Base-by-base conservation (phyloP, 2,329 filamentous ascomycete genomes). In the Aspergillus carbonarius region DNA sequence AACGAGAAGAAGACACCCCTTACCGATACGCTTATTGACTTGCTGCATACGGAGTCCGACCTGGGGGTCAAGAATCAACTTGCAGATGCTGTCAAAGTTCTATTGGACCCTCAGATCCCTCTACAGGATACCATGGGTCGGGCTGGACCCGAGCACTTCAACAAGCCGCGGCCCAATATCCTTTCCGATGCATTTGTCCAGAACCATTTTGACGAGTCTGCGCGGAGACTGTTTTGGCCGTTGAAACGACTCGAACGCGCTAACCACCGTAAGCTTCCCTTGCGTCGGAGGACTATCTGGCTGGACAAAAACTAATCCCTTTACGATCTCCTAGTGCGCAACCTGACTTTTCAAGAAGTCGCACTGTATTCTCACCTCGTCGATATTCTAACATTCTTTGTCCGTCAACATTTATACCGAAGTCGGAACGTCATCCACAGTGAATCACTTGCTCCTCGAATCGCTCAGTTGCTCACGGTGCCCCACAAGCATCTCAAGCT, bases 61-160 rank as follows among this genome's bases (percentile, higher is more conserved):
- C 81, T 98, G 15, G 95, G 95, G 0, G 92, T 98, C 62, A 97
- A 96, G 76, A 92, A 92, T 27, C 95, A 98, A 74, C 89, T 98
- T 69, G 92, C 93, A 3, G 95, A 99, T 78, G 92, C 93, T 7
- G 88, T 99, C 72, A 97, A 96, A 76, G 90, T 98, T 20, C 81
- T 99, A 10, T 83, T 99, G 35, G 95, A 98, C 65, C 82, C 92
- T 72, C 77, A 87, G 75, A 74, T 85, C 50, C 82, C 82, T 52
- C 75, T 82, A 57, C 85, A 84, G 37, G 81, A 87, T 60, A 80
- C 81, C 1, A 87, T 88, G 72, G 73, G 77, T 63, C 80, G 84
- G 64, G 82, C 82, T 35, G 89, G 88, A 60, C 85, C 84, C 63
- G 91, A 95, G 59, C 86, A 88, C 65, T 79, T 86, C 37, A 79